These are phyloP conservation scores for Apophysomyces trapeziformis DNA, from an alignment of 371 early-diverging fungal genomes.

Conservation along the genomic window DNA sequence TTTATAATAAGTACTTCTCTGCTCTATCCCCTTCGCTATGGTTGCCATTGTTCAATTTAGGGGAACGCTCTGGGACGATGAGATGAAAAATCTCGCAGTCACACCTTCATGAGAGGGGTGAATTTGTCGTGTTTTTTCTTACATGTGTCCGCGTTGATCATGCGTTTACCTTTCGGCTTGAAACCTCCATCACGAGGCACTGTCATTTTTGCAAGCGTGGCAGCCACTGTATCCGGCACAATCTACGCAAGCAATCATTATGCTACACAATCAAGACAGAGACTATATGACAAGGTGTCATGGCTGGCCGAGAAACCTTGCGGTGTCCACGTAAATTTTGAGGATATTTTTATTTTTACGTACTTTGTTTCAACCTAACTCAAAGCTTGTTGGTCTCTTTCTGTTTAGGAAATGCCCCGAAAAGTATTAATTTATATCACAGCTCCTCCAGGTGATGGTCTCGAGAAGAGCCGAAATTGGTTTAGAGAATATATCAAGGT, in stretches of 20 bases:
- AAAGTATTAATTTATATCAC: constrained; percentile 68
- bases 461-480: constrained; percentile 70
- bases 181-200: constrained; percentile 59
- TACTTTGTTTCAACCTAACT: neutral
- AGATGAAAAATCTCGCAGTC: neutral
- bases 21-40: too few species aligned
- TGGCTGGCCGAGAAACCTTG: constrained; percentile 63
- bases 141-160: neutral
- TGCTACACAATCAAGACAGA: constrained; percentile 53
- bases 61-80: too few species aligned
- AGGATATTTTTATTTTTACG: too few species aligned
- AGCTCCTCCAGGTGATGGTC: constrained; percentile 69
- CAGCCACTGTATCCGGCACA: constrained; percentile 54
- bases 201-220: constrained; percentile 57
- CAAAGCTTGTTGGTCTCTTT: neutral
- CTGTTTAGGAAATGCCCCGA: constrained; percentile 61
- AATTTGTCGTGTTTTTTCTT: too few species aligned
- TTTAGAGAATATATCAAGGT: constrained; percentile 74
- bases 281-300: constrained; percentile 54
- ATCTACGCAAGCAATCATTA: constrained; percentile 59
- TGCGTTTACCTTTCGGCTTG: constrained; percentile 45
- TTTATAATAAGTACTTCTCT: too few species aligned
- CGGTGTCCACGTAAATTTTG: constrained; percentile 50
- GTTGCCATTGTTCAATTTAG: too few species aligned
- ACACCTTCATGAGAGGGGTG: neutral